These are phyloP conservation scores for Silybum marianum DNA, from an alignment of 129 eudicot species.

Conservation along the genomic window DNA sequence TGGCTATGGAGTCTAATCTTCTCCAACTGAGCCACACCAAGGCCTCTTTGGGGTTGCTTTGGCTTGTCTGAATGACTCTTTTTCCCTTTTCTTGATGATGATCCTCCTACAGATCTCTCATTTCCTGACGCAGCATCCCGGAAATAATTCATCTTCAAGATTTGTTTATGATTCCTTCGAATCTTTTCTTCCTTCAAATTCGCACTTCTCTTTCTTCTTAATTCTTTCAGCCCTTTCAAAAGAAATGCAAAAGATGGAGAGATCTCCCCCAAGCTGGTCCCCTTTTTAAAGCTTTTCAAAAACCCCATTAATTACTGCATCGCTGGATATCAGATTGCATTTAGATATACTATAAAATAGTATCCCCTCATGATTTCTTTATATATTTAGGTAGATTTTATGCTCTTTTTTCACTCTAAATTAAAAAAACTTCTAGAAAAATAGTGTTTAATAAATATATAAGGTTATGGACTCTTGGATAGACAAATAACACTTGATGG, in stretches of 20 bases:
- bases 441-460: slow-evolving; percentile 23
- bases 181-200: slow-evolving; percentile 22
- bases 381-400: slow-evolving; percentile 55
- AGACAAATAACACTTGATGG: slow-evolving; percentile 35
- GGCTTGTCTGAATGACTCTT: slow-evolving; percentile 59
- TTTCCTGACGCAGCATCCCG: slow-evolving; percentile 37
- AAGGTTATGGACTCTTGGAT: slow-evolving; percentile 39
- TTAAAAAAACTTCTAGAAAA: slow-evolving; percentile 27
- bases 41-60: slow-evolving; percentile 85
- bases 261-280: slow-evolving; percentile 39
- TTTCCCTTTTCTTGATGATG: slow-evolving; percentile 51
- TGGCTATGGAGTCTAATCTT: slow-evolving; percentile 84
- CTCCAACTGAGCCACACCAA: slow-evolving; percentile 93
- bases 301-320: slow-evolving; percentile 55
- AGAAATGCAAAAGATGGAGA: slow-evolving; percentile 36
- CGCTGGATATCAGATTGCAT: slow-evolving; percentile 85
- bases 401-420: slow-evolving; percentile 27
- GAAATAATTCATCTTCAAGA: slow-evolving; percentile 39
- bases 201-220: background rate
- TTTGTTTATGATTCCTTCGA: background rate
- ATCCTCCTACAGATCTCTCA: slow-evolving; percentile 35
- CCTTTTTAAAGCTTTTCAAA: slow-evolving; percentile 61
- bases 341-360: slow-evolving; percentile 48
- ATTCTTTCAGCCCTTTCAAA: slow-evolving; percentile 8
- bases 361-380: slow-evolving; percentile 39